Conservation (phyloP, 169 alveolate genomes). For the Cryptosporidium andersoni region DNA sequence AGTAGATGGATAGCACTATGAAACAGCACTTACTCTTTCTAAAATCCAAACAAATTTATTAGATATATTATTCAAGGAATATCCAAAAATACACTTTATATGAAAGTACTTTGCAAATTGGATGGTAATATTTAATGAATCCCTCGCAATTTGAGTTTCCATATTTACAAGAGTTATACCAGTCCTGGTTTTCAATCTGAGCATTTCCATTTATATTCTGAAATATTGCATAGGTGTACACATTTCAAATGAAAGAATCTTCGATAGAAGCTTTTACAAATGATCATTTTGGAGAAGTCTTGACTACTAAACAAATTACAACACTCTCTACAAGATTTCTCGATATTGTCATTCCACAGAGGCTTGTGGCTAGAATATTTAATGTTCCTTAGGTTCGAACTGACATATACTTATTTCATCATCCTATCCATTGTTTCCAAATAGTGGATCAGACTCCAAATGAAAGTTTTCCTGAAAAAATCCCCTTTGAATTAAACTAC, state of each 20-base stretch:
- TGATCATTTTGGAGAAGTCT: constrained; percentile 50
- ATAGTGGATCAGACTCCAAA: no score
- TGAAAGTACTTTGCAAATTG: constrained; percentile 72
- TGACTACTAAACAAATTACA: constrained; percentile 7
- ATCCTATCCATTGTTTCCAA: no score
- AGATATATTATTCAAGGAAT: background rate
- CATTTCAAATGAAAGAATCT: constrained; percentile 55
- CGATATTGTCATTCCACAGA: constrained; percentile 68
- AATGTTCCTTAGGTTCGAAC: no score
- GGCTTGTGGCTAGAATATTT: background rate
- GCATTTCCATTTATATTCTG: constrained; percentile 45
- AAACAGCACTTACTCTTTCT: background rate
- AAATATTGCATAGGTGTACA: background rate
- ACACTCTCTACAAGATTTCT: constrained; percentile 50
- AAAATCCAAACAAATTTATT: constrained; percentile 45
- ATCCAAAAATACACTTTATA: constrained; percentile 52
- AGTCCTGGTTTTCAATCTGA: constrained; percentile 6
- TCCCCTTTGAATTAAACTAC: no score
- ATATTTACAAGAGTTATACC: constrained; percentile 27
- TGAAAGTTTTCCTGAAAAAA: no score
- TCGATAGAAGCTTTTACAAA: constrained; percentile 47
- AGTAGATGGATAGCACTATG: constrained; percentile 1
- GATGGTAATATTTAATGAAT: constrained; percentile 72
- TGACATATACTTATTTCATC: no score
- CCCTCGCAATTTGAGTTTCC: background rate